Evolutionary conservation across 2,329 filamentous ascomycete species (phyloP), one percentile per base, ranked within the genome.

Genomic region (Xylariaceae sp.): DNA sequence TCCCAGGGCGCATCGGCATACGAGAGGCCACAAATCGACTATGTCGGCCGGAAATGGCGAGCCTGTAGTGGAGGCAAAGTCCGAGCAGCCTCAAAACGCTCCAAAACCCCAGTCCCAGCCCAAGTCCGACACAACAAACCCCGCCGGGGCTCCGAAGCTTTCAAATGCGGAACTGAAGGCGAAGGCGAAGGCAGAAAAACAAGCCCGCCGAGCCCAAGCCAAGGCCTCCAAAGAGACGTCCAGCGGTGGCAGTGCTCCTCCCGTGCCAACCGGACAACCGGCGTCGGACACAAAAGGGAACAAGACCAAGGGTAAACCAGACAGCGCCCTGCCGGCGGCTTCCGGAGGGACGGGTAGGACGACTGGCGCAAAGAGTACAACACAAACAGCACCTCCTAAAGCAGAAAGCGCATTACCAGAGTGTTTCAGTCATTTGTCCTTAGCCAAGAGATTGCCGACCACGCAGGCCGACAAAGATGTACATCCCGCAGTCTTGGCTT

Each of bases 181-280:
- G 55, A 81, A 79, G 60, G 83, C 84, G 46, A 90, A 95, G 62
- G 89, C 87, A 21, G 90, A 96, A 61, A 97, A 96, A 68, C 84
- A 85, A 36, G 88, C 88, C 32, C 75, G 87, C 45, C 76, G 90
- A 67, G 87, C 85, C 34, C 81, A 81, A 56, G 78, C 73, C 54
- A 87, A 83, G 59, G 68, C 69, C 19, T 68, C 71, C 3, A 74
- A 74, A 46, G 64, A 68, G 2, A 64, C 63, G 40, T 60, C 61
- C 61, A 39, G 48, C 64, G 55, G 46, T 6, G 21, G 48, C 64
- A 55, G 46, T n/a, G n/a, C n/a, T n/a, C n/a, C 52, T 18, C 53
- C 55, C 8, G 52, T 51, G 6, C 29, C 50, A 7, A 52, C 62
- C 40, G 58, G 61, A 46, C 59, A 65, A 50, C 53, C 59, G 8